These are phyloP conservation scores for Penicillium soppii DNA, from an alignment of 495 filamentous ascomycete genomes.

Conservation along the genomic window DNA sequence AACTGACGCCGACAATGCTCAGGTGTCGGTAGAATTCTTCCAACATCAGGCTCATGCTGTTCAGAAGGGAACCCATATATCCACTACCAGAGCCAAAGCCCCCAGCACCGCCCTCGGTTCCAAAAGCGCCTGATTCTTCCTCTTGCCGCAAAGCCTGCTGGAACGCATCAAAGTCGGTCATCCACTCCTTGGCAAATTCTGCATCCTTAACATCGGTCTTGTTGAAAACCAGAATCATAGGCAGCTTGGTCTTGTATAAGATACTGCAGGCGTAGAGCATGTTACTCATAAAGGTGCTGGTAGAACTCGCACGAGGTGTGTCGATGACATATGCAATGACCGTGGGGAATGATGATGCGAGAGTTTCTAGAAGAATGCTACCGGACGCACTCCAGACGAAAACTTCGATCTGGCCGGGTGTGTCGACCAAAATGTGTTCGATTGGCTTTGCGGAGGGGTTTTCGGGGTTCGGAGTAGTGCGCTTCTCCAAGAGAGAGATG, in stretches of 20 bases:
- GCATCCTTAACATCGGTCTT: conserved; percentile 95
- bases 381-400: conserved; percentile 97
- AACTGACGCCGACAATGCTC: conserved; percentile 86
- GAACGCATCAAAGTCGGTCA: conserved; percentile 98
- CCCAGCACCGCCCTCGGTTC: conserved; percentile 62
- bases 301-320: conserved; percentile 87
- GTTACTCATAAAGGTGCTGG: conserved; percentile 97
- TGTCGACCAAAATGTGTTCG: conserved; percentile 87
- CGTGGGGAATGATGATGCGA: conserved; percentile 91
- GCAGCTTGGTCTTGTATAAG: conserved; percentile 95
- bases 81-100: conserved; percentile 73
- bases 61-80: conserved; percentile 95
- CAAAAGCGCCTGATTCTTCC: conserved; percentile 75
- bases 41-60: conserved; percentile 96
- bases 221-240: conserved; percentile 98
- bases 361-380: conserved; percentile 86
- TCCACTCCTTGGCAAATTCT: conserved; percentile 95
- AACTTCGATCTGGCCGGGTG: conserved; percentile 96
- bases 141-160: conserved; percentile 79
- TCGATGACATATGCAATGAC: conserved; percentile 97
- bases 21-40: conserved; percentile 97
- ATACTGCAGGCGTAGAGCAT: conserved; percentile 99
- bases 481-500: conserved; percentile 83
- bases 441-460: conserved; percentile 64
- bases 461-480: conserved; percentile 62